Evolutionary conservation across 2,329 filamentous ascomycete species (phyloP).

Genomic region (Colletotrichum sojae): DNA sequence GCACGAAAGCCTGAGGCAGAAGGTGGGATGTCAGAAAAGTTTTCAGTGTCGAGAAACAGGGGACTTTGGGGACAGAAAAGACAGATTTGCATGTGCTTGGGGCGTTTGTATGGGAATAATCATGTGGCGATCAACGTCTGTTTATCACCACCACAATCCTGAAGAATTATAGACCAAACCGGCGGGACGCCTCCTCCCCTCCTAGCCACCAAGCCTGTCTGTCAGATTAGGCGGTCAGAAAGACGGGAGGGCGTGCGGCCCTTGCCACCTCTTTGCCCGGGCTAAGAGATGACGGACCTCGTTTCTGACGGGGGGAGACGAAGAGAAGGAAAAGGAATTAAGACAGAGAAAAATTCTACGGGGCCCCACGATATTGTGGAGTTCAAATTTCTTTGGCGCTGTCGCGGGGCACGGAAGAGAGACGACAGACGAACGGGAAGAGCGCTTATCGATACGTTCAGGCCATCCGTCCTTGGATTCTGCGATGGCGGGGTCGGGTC

Average conservation of each 20-base stretch:
- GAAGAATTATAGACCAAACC: too few species aligned
- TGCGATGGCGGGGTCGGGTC: conserved; percentile 31
- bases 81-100: too few species aligned
- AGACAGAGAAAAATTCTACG: conserved; percentile 33
- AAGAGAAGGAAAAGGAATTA: not conserved
- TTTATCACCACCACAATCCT: too few species aligned
- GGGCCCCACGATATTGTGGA: conserved; percentile 38
- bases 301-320: too few species aligned
- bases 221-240: conserved; percentile 20
- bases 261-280: conserved; percentile 26
- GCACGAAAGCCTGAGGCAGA: not conserved
- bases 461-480: conserved; percentile 4
- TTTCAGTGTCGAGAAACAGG: too few species aligned
- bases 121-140: too few species aligned
- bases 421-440: not conserved
- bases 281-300: conserved; percentile 26
- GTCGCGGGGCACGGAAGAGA: conserved; percentile 13
- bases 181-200: too few species aligned
- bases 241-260: conserved; percentile 32
- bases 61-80: too few species aligned
- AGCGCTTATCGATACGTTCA: conserved; percentile 33
- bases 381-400: conserved; percentile 11
- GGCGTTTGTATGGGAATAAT: too few species aligned
- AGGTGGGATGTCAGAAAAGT: not conserved
- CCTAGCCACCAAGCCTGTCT: not conserved